Base-by-base conservation (phyloP, 2,329 filamentous ascomycete species). In the Aspergillus sp. region DNA sequence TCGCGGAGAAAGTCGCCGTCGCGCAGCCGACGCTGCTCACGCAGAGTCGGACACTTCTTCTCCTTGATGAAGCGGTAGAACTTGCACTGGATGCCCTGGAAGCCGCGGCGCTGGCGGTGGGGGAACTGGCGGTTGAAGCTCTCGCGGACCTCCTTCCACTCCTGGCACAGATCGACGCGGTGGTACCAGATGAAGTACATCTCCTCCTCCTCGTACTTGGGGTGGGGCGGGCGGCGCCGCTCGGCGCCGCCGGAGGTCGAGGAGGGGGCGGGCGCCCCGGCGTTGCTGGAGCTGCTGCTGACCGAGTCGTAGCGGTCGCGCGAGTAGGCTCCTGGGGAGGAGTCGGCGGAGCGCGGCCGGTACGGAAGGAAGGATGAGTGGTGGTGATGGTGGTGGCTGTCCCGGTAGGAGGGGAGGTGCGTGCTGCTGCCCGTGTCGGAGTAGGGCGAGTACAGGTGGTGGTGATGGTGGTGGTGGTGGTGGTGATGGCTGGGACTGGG, bases 141-240 rank as follows among this genome's bases (percentile, higher is more conserved):
- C 49, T 74, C 68, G 21, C 71, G 68, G 19, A 78, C 72, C 54
- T 75, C 69, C 54, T 73, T 74, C 76, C 76, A 78, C 54, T 76
- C 71, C 62, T 76, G 69, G 43, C 67, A 67, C 21, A 77, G 66
- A 57, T 78, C 76, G 21, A 74, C 73, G 6, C 75, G 74, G 60
- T 77, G 73, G 58, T 78, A 78, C 76, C 76, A 78, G 55, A 78
- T 77, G 54, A 78, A 78, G 60, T 74, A 75, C 66, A 72, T 72
- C 54, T 78, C 73, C 62, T 78, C 76, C 47, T 74, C 69, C 42
- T 71, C 70, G 61, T 78, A 78, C 62, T 75, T 76, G 21, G 74
- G 75, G 4, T 75, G 69, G n/a, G 74, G 72, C 5, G 71, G 64
- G 3, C 74, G 71, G 7, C 73, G 71, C 14, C 69, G 68, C 48